A percentile compares a stretch with the other conserved stretches of the same genome.
phyloP scores from a whole-genome alignment of 441 rosid species.

The Jatropha multifida region DNA sequence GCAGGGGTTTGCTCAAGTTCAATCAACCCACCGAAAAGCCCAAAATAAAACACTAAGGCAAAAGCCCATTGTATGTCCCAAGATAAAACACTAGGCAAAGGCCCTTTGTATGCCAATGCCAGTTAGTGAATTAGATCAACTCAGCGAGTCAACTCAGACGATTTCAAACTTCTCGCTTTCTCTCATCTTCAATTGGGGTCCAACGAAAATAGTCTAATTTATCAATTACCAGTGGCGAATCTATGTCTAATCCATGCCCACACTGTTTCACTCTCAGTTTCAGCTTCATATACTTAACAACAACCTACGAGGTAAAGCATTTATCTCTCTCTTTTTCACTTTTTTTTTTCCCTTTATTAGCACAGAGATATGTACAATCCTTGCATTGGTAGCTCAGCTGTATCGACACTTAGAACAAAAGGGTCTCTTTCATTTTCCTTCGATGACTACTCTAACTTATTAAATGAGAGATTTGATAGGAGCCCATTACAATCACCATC shows the following conservation, averaged over 20 bases:
- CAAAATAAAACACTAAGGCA: neutral
- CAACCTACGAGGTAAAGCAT: slow-evolving; percentile 33
- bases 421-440: slow-evolving; percentile 52
- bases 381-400: slow-evolving; percentile 41
- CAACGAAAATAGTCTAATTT: neutral
- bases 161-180: slow-evolving; percentile 8
- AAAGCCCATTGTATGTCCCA: neutral
- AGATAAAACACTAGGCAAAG: neutral
- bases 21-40: neutral
- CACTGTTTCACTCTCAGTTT: slow-evolving; percentile 17
- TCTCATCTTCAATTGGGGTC: neutral
- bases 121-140: neutral
- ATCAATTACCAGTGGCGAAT: neutral
- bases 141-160: slow-evolving; percentile 18
- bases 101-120: neutral
- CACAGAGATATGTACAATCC: slow-evolving; percentile 44
- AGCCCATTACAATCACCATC: slow-evolving; percentile 18
- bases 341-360: slow-evolving; percentile 1
- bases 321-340: slow-evolving; percentile 12
- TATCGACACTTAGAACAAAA: slow-evolving; percentile 41
- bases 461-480: slow-evolving; percentile 49
- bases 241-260: slow-evolving; percentile 8
- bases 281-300: slow-evolving; percentile 17
- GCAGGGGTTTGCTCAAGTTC: too few species aligned
- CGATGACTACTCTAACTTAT: slow-evolving; percentile 46